These are phyloP conservation scores for Bipolaris bicolor DNA, from an alignment of 2,329 filamentous ascomycete species.

Conservation along the genomic window DNA sequence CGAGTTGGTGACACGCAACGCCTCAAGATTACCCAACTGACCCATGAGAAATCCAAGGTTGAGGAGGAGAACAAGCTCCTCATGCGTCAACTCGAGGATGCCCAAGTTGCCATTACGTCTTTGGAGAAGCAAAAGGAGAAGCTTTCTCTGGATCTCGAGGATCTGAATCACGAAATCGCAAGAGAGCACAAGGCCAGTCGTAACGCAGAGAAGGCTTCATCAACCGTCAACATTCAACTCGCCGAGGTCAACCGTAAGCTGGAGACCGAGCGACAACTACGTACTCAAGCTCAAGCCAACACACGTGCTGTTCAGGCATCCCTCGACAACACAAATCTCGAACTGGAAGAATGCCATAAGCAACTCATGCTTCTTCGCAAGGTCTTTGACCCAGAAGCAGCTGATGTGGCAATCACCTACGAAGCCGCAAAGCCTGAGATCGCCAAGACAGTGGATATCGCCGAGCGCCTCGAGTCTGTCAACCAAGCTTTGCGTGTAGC, in stretches of 20 bases:
- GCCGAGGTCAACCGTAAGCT: conserved; percentile 88
- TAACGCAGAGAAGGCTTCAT: conserved; percentile 87
- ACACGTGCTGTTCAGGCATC: conserved; percentile 79
- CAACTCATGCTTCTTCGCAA: conserved; percentile 84
- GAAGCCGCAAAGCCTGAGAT: conserved; percentile 74
- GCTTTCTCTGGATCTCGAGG: conserved; percentile 83
- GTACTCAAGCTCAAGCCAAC: conserved; percentile 83
- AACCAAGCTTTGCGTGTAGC: conserved; percentile 87
- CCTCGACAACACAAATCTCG: conserved; percentile 78
- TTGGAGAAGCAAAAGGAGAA: conserved; percentile 96
- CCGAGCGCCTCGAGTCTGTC: conserved; percentile 84
- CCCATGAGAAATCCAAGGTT: conserved; percentile 79
- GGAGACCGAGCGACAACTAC: conserved; percentile 87
- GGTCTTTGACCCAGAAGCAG: conserved; percentile 79
- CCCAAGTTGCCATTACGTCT: conserved; percentile 80
- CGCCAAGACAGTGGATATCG: conserved; percentile 71
- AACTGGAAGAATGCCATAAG: conserved; percentile 78
- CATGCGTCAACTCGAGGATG: conserved; percentile 82
- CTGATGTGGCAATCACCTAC: conserved; percentile 69
- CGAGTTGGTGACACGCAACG: conserved; percentile 84
- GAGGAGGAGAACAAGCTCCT: conserved; percentile 85
- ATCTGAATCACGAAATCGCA: conserved; percentile 89
- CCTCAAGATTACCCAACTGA: conserved; percentile 74
- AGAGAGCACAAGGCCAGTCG: conserved; percentile 88
- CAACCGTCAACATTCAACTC: conserved; percentile 78